Evolutionary conservation across 768 basidiomycete genomes (phyloP).

Genomic region (Rhodosporidiobolus odoratus): DNA sequence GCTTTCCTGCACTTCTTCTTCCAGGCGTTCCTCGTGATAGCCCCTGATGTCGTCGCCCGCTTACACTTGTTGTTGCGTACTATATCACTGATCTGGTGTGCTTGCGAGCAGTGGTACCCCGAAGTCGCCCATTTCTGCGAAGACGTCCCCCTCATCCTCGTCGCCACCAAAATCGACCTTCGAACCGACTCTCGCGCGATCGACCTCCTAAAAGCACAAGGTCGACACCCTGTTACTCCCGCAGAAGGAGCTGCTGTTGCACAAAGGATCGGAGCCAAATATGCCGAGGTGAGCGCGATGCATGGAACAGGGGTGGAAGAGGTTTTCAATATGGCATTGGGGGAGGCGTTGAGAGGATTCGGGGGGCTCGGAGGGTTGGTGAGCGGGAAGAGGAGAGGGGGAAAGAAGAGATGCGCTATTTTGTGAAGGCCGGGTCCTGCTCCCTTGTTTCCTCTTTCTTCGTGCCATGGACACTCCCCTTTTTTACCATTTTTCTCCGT

Average conservation of each 20-base stretch:
- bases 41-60: not conserved
- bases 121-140: conserved; percentile 91
- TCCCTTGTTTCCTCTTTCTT: not conserved
- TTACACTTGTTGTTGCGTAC: not conserved
- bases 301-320: conserved; percentile 83
- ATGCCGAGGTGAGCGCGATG: conserved; percentile 91
- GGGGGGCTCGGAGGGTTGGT: conserved; percentile 64
- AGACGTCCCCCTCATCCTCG: conserved; percentile 78
- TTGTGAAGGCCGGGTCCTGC: not conserved
- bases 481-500: not conserved
- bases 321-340: conserved; percentile 78
- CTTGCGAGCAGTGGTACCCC: conserved; percentile 67
- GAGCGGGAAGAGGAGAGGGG: conserved; percentile 42
- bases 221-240: conserved; percentile 61
- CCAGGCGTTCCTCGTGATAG: not conserved
- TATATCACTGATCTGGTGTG: not conserved
- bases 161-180: conserved; percentile 90
- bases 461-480: not conserved
- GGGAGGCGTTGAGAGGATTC: conserved; percentile 77
- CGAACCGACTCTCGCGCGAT: conserved; percentile 78
- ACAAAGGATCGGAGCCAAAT: conserved; percentile 77
- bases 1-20: not conserved
- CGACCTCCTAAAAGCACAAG: conserved; percentile 84
- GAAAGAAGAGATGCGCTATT: not conserved
- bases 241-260: conserved; percentile 82